Evolutionary conservation across 2,329 filamentous ascomycete species (phyloP), one percentile per base, ranked within the genome.

Genomic region (Fusarium concolor): DNA sequence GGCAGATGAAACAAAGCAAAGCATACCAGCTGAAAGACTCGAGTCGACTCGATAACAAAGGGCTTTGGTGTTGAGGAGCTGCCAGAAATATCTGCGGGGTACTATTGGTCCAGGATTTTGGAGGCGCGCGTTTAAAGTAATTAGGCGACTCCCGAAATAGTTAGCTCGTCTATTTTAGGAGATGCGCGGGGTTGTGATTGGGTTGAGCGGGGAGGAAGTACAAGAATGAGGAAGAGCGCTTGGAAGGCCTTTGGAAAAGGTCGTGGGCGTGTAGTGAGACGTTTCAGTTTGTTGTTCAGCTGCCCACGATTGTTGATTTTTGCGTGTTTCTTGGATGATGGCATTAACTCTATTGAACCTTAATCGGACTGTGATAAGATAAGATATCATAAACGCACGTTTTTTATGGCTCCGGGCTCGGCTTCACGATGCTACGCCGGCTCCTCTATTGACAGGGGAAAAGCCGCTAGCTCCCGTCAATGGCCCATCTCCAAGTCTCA

Each of bases 81-180:
- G 22, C 52, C 35, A 33, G 46, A 54, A 64, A 47, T 51, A 55
- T 43, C 20, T 35, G 29, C 28, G 24, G 45, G n/a, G 52, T 17
- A 42, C 49, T 53, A 74, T 74, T 72, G 71, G 67, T 42, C 54
- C 11, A 26, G 24, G 33, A 5, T 14, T 24, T 33, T 69, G 45
- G 64, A 74, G 66, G 70, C 72, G 72, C 72, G 72, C 72, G 72
- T 74, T 47, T 72, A 74, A 71, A 42, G 58, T 50, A 15, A 62
- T 72, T 65, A 65, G 57, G 66, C 70, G 71, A 62, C 51, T 51
- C 57, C 47, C 4, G 26, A 62, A 54, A 28, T 26, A 43, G 70
- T 45, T 73, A 71, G 70, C 45, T 55, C 37, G 4, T 38, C 71
- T 74, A 74, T 74, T 74, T 71, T 73, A 24, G 69, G 68, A 58